These are phyloP conservation scores for Aspergillus ochraceus DNA, from an alignment of 2,329 filamentous ascomycete genomes.

Conservation along the genomic window DNA sequence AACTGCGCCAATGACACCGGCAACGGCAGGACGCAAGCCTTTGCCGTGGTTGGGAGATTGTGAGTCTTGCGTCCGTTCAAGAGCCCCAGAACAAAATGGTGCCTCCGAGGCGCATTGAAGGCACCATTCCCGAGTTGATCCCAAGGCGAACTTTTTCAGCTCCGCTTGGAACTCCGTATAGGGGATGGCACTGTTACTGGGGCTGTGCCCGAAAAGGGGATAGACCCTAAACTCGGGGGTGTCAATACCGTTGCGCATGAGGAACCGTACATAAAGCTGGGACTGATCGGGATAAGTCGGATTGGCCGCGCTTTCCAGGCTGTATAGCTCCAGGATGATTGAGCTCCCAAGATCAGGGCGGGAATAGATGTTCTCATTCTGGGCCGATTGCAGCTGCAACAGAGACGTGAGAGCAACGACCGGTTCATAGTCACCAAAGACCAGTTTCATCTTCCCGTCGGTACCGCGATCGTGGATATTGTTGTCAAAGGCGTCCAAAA, in stretches of 20 bases:
- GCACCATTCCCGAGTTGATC: slow-evolving; percentile 55
- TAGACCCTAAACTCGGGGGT: slow-evolving; percentile 40
- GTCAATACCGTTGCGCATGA: slow-evolving; percentile 57
- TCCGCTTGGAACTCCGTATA: slow-evolving; percentile 53
- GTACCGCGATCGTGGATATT: slow-evolving; percentile 41
- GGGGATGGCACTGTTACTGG: slow-evolving; percentile 46
- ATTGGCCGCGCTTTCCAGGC: slow-evolving; percentile 33
- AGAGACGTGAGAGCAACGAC: slow-evolving; percentile 54
- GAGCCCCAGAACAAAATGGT: slow-evolving; percentile 53
- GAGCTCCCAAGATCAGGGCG: slow-evolving; percentile 51
- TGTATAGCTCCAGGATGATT: slow-evolving; percentile 55
- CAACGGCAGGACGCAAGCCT: slow-evolving; percentile 46
- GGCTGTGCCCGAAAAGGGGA: slow-evolving; percentile 53
- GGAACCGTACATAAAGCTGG: slow-evolving; percentile 57
- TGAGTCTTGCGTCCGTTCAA: slow-evolving; percentile 15
- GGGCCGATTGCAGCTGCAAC: slow-evolving; percentile 38
- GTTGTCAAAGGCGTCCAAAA: slow-evolving; percentile 39
- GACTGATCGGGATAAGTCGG: slow-evolving; percentile 40
- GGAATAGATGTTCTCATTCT: slow-evolving; percentile 48
- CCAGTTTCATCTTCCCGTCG: slow-evolving; percentile 45
- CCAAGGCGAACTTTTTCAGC: slow-evolving; percentile 46
- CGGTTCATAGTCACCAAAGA: slow-evolving; percentile 53
- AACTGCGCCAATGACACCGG: slow-evolving; percentile 58
- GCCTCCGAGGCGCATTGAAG: slow-evolving; percentile 44
- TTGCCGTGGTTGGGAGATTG: slow-evolving; percentile 5